Evolutionary conservation across 2,329 filamentous ascomycete species (phyloP), one percentile per base, ranked within the genome.

Genomic region (Drechmeria coniospora): DNA sequence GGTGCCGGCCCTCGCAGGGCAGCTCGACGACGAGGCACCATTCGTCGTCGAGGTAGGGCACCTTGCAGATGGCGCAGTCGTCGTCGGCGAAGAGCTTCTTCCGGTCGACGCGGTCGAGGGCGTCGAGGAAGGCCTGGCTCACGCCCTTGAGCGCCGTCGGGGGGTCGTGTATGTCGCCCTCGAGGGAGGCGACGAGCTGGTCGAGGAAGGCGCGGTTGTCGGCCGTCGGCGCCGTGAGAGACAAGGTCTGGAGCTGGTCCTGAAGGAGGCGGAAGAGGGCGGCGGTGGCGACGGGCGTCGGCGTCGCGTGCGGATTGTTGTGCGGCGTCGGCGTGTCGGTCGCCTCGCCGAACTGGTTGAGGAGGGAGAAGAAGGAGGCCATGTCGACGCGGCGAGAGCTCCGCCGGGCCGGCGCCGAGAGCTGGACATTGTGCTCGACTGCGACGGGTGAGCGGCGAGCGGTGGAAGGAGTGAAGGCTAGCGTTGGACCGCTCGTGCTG

Each of bases 401-500:
- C 27, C 53, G 46, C 15, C 50, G 45, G 5, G n/a, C n/a, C n/a
- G 49, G 36, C 26, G 59, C 37, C 17, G 53, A 25, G 32, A 60
- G 47, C 40, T 64, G 59, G 50, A 76, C 68, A 46, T 68, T 68
- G 55, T 77, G 72, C 47, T 77, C 72, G 46, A 77, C 72, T 77
- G 37, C n/a, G n/a, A n/a, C n/a, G n/a, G n/a, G n/a, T n/a, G n/a
- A n/a, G n/a, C n/a, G n/a, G n/a, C n/a, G n/a, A n/a, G n/a, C n/a
- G n/a, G n/a, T n/a, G n/a, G n/a, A n/a, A n/a, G n/a, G n/a, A n/a
- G n/a, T n/a, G n/a, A n/a, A n/a, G n/a, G n/a, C n/a, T n/a, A n/a
- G n/a, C n/a, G n/a, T n/a, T n/a, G n/a, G n/a, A n/a, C n/a, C n/a
- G n/a, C n/a, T n/a, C n/a, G n/a, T n/a, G n/a, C n/a, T n/a, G n/a